phyloP scores from a whole-genome alignment of 2,329 filamentous ascomycete species.

The Diaporthe capsici region DNA sequence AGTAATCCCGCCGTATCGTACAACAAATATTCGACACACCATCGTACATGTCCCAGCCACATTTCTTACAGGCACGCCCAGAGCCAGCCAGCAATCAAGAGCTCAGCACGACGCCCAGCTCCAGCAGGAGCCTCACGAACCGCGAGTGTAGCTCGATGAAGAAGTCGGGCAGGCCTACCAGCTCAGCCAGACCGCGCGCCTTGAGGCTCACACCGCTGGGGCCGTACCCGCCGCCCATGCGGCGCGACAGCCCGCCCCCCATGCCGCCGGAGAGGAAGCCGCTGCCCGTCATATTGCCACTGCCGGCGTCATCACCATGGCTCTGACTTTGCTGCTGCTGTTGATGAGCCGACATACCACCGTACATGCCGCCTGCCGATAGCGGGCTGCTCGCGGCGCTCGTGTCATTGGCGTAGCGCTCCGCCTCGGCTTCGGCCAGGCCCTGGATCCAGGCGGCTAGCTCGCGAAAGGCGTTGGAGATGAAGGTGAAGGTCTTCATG shows the following conservation, averaged over 20 bases:
- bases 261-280: conserved; percentile 70
- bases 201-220: conserved; percentile 64
- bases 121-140: conserved; percentile 74
- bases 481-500: conserved; percentile 76
- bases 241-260: conserved; percentile 67
- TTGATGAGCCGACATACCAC: conserved; percentile 50
- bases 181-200: conserved; percentile 73
- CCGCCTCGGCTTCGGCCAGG: conserved; percentile 74
- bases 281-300: conserved; percentile 60
- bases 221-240: conserved; percentile 70
- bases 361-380: conserved; percentile 57
- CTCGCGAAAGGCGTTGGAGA: conserved; percentile 74
- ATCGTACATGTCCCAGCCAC: neutral
- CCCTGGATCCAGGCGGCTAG: conserved; percentile 76
- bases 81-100: conserved; percentile 51
- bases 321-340: conserved; percentile 47
- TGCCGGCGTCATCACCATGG: conserved; percentile 25
- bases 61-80: no score
- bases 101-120: conserved; percentile 68
- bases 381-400: conserved; percentile 50
- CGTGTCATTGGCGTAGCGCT: conserved; percentile 62
- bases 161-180: conserved; percentile 77
- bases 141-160: conserved; percentile 76
- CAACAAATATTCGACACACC: conserved; percentile 11
- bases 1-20: neutral